Conservation (phyloP, 2,329 filamentous ascomycete genomes). For the Cladophialophora carrionii region DNA sequence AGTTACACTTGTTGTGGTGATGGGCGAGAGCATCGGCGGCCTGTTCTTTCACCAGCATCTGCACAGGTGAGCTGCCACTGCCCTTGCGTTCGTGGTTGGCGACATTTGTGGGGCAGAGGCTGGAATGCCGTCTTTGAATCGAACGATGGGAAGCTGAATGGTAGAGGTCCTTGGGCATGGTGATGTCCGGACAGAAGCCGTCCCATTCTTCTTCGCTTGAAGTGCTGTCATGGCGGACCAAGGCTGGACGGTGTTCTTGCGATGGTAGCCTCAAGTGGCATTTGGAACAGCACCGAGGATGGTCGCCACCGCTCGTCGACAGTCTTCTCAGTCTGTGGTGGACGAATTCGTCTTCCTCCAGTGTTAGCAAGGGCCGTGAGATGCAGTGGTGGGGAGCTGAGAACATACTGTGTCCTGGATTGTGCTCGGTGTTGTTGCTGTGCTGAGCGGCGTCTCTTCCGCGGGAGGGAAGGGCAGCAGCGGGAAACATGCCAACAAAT, state of each 20-base stretch:
- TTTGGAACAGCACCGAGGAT: conserved; percentile 23
- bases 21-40: conserved; percentile 1
- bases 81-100: conserved; percentile 11
- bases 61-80: conserved; percentile 24
- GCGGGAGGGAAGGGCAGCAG: conserved; percentile 20
- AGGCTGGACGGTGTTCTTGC: conserved; percentile 21
- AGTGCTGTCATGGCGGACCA: conserved; percentile 19
- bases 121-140: conserved; percentile 30
- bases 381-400: background rate
- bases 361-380: conserved; percentile 5
- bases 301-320: conserved; percentile 18
- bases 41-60: conserved; percentile 26
- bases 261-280: conserved; percentile 31
- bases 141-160: conserved; percentile 12
- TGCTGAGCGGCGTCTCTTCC: conserved; percentile 8
- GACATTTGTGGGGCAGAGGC: conserved; percentile 27
- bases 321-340: conserved; percentile 28
- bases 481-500: conserved; percentile 24
- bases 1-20: conserved; percentile 28
- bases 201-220: conserved; percentile 28
- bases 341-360: conserved; percentile 6
- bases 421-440: conserved; percentile 10
- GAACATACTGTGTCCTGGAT: conserved; percentile 13
- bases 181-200: conserved; percentile 33
- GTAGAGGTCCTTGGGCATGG: conserved; percentile 25